Evolutionary conservation across 306 rosid species (phyloP), one percentile per base, ranked within the genome.

Genomic region (Fagus sylvatica): DNA sequence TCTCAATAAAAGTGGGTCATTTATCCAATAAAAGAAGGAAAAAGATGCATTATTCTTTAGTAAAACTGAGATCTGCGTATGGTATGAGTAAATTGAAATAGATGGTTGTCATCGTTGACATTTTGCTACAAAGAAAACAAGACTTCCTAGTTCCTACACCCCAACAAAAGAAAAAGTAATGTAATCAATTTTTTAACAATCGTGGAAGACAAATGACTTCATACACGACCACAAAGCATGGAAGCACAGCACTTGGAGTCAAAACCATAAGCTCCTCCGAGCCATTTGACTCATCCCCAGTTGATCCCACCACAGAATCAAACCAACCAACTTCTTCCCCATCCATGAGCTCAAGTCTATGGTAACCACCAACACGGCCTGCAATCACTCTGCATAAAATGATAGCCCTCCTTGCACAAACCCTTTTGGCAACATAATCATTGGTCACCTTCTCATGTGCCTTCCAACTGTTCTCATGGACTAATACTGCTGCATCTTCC

Each of bases 181-280:
- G 0, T 46, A 10, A 2, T 46, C 1, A 46, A 46, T 13, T 61
- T 33, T 46, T 17, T 42, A 61, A 71, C 72, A 17, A 22, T 48
- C 37, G 13, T n/a, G 17, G 6, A 17, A 11, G 15, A 46, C 51
- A 49, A 34, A 7, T 75, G 55, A 9, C 75, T 4, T 71, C 59
- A 48, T 64, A 81, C 43, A 81, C 69, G 34, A 80, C 79, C 64
- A 77, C 85, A 70, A 80, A 84, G 81, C 81, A 74, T 41, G 88
- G 83, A 74, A 85, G 83, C 19, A 78, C 70, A 30, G 83, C 85
- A 53, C 76, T 74, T 37, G 57, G 71, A 64, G 80, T 74, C 78
- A 74, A 69, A 62, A 62, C 79, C 65, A 77, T 59, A 0, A 77
- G 78, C 61, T 74, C 55, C n/a, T 70, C 69, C 4, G 42, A 66